Percentiles rank a stretch among this genome's conserved stretches.
phyloP scores from a whole-genome alignment of 202 grass and related monocot genomes.

The Musa balbisiana region DNA sequence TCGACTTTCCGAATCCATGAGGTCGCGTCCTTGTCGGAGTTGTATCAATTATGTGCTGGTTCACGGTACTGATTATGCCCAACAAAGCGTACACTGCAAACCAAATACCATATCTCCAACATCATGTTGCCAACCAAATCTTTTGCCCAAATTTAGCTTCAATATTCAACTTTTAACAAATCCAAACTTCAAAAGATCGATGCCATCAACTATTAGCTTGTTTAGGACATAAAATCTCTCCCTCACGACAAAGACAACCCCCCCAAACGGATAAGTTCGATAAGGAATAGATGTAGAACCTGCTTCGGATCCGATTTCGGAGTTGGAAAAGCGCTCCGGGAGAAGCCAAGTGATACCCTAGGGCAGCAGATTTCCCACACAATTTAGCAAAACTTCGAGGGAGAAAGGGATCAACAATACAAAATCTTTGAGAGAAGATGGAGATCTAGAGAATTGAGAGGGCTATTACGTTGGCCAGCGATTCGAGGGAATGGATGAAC shows the following conservation, averaged over 20 bases:
- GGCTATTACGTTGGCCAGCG: constrained; percentile 71
- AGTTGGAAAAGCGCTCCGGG: constrained; percentile 86
- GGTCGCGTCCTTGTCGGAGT: constrained; percentile 27
- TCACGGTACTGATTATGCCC: constrained; percentile 81
- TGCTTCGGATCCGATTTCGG: constrained; percentile 92
- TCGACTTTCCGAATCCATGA: constrained; percentile 30
- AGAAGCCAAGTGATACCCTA: constrained; percentile 91
- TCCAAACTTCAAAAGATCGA: neutral
- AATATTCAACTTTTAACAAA: neutral
- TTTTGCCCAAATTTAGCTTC: neutral
- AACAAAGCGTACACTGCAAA: constrained; percentile 77
- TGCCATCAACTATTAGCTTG: neutral
- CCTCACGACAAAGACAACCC: neutral
- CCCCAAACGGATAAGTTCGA: neutral
- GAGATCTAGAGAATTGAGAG: neutral
- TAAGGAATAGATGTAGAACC: constrained; percentile 24
- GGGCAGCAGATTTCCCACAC: neutral
- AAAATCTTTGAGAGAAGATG: neutral
- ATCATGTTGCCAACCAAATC: neutral
- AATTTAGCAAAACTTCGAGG: constrained; percentile 6
- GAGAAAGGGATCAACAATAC: neutral
- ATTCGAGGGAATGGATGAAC: constrained; percentile 86
- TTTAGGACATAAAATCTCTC: neutral
- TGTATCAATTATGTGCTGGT: constrained; percentile 89
- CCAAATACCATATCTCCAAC: constrained; percentile 8